Conservation (phyloP, 495 filamentous ascomycete genomes). For the Letharia lupina region DNA sequence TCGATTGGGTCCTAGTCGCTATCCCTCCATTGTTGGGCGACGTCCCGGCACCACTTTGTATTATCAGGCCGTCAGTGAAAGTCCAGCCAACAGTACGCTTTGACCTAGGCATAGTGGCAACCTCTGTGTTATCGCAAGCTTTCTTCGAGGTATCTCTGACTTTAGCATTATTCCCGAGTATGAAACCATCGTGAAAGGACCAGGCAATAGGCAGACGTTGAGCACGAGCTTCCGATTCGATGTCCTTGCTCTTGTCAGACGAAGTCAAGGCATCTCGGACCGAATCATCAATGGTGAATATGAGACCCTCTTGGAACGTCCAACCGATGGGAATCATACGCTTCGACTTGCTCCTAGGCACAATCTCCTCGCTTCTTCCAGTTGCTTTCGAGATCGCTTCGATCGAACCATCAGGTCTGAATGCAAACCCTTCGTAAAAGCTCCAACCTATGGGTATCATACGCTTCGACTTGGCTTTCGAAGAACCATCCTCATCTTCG, state of each 20-base stretch:
- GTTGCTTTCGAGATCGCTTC: neutral
- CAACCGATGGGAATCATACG: neutral
- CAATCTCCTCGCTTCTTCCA: neutral
- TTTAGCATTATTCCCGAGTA: neutral
- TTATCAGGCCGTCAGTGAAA: neutral
- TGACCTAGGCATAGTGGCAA: neutral
- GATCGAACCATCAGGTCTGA: neutral
- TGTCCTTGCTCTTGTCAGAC: neutral
- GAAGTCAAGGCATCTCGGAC: neutral
- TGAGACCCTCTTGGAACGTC: neutral
- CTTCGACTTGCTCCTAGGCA: neutral
- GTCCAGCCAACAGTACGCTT: neutral
- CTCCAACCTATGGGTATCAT: neutral
- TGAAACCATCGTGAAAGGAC: neutral
- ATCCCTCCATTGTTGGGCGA: too few relatives aligned
- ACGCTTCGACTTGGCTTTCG: neutral
- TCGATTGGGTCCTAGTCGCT: too few relatives aligned
- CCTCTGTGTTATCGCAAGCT: neutral
- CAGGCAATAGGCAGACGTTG: neutral
- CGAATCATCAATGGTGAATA: neutral
- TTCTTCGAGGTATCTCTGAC: neutral
- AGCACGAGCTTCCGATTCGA: neutral
- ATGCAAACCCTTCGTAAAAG: neutral
- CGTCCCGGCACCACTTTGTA: neutral
- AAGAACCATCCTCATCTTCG: neutral